These are phyloP conservation scores for Conticribra guillardii DNA, from an alignment of 108 stramenopile species.

Conservation along the genomic window DNA sequence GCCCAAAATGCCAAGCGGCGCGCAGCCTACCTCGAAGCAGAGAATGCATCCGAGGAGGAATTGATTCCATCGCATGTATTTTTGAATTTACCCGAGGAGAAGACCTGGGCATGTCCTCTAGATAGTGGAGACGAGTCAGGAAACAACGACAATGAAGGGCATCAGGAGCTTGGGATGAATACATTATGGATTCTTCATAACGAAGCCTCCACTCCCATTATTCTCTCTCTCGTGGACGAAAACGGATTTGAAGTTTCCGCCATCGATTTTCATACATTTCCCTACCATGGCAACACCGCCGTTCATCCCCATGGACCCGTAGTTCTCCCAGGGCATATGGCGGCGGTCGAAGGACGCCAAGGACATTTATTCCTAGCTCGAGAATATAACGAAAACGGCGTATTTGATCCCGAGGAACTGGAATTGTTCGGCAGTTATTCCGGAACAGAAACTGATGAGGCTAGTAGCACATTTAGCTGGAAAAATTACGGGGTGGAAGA, in stretches of 20 bases:
- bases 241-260: slow-evolving; percentile 13
- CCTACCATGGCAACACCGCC: slow-evolving; percentile 5
- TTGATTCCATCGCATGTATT: slow-evolving; percentile 4
- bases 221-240: not conserved
- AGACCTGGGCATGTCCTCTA: slow-evolving; percentile 27
- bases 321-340: slow-evolving; percentile 21
- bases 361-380: slow-evolving; percentile 17
- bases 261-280: not conserved
- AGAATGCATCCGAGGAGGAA: not conserved
- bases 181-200: slow-evolving; percentile 29
- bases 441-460: no score
- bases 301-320: slow-evolving; percentile 32
- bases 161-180: not conserved
- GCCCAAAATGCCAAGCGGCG: slow-evolving; percentile 2
- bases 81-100: slow-evolving; percentile 28
- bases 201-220: slow-evolving; percentile 14
- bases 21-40: not conserved
- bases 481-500: not conserved
- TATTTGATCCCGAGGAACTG: not conserved
- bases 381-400: slow-evolving; percentile 23
- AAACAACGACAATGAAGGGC: not conserved
- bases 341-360: slow-evolving; percentile 26
- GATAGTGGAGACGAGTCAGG: not conserved
- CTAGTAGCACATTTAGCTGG: not conserved
- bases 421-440: no score